phyloP scores from a whole-genome alignment of 305 asterid genomes.

The Stenogyne calaminthoides region DNA sequence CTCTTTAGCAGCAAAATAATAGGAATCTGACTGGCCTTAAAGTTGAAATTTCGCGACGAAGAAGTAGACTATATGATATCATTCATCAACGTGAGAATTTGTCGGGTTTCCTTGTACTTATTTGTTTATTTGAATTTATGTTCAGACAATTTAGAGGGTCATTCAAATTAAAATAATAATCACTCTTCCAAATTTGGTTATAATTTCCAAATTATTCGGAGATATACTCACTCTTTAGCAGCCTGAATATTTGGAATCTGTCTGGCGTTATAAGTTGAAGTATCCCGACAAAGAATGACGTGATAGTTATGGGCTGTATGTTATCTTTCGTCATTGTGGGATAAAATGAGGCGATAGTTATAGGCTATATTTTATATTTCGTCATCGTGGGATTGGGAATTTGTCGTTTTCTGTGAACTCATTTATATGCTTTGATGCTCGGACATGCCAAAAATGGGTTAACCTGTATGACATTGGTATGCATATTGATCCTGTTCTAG shows the following conservation, averaged over 20 bases:
- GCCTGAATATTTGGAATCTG: neutral
- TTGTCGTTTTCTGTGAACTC: conserved; percentile 21
- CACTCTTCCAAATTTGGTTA: neutral
- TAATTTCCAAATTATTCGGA: conserved; percentile 15
- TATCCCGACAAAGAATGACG: neutral
- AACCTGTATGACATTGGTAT: neutral
- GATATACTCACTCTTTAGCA: neutral
- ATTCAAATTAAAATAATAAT: neutral
- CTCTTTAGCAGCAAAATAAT: neutral
- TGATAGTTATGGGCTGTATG: neutral
- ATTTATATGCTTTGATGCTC: neutral
- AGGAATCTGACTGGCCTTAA: neutral
- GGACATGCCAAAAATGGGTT: neutral
- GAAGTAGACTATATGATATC: neutral
- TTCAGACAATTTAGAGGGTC: neutral
- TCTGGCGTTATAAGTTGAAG: neutral
- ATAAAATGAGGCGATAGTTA: neutral
- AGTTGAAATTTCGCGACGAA: neutral
- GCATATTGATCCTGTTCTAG: neutral
- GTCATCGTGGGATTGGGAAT: neutral
- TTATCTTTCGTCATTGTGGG: neutral
- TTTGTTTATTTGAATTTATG: neutral
- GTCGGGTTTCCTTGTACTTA: neutral
- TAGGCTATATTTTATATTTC: neutral
- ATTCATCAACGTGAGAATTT: neutral